Base-by-base conservation (phyloP, 768 basidiomycete genomes). In the Tylopilus cervinicoccineus region DNA sequence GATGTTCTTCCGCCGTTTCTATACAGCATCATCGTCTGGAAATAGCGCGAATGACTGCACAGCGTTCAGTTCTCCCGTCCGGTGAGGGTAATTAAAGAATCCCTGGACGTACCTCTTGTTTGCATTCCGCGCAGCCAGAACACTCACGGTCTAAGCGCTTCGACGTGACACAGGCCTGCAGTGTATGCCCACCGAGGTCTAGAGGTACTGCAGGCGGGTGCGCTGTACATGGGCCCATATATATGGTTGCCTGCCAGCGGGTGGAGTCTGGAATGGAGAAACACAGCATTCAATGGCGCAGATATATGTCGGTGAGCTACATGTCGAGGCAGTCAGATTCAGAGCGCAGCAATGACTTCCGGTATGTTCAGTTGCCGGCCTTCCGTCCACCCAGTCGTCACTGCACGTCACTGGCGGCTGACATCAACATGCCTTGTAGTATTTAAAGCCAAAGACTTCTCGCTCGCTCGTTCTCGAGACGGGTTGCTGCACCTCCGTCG, bases 361-460 rank as follows among this genome's bases (percentile, higher is more conserved):
- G n/a, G n/a, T n/a, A n/a, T n/a, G n/a, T n/a, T n/a, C n/a, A n/a
- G n/a, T n/a, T n/a, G n/a, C n/a, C n/a, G n/a, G n/a, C n/a, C n/a
- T n/a, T n/a, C n/a, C n/a, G n/a, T n/a, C n/a, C n/a, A n/a, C n/a
- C n/a, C n/a, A n/a, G n/a, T n/a, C 28, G 28, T 28, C 6, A n/a
- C 32, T 33, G 16, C 5, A 17, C 33, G 33, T 33, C 33, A 33
- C 17, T 32, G 52, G 52, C 14, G 53, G 53, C 53, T 54, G 47
- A 54, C 53, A 23, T 14, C 17, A 45, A 24, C 23, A 27, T 38
- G 31, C 20, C 17, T 29, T n/a, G n/a, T n/a, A n/a, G n/a, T n/a
- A n/a, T n/a, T 47, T 53, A 53, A 47, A 54, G 12, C 22, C 4
- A 33, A 13, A 10, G n/a, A 26, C 2, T 12, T 6, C 12, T 34